These are phyloP conservation scores for Neopestalotiopsis rosae DNA, from an alignment of 2,329 filamentous ascomycete species.

Conservation along the genomic window DNA sequence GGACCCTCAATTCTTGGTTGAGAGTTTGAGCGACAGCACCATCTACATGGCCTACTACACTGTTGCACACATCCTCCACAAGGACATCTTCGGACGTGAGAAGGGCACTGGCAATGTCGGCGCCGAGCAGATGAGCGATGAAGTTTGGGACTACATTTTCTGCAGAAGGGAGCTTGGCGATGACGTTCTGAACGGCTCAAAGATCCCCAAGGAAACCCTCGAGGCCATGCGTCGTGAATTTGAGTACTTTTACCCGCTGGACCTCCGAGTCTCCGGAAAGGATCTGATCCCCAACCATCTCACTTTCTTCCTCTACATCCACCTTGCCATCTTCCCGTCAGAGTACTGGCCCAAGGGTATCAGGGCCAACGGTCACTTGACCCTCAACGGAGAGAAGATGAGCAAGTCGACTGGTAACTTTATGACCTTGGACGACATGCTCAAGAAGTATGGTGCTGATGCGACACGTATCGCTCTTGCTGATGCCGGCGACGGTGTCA, in stretches of 20 bases:
- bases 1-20: slow-evolving; percentile 89
- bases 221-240: slow-evolving; percentile 88
- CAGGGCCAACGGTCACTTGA: slow-evolving; percentile 89
- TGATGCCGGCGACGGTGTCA: slow-evolving; percentile 91
- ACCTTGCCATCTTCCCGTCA: slow-evolving; percentile 84
- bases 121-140: slow-evolving; percentile 88
- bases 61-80: slow-evolving; percentile 71
- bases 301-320: slow-evolving; percentile 94
- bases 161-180: slow-evolving; percentile 73
- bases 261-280: slow-evolving; percentile 88
- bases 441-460: slow-evolving; percentile 93
- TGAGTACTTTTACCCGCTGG: slow-evolving; percentile 95
- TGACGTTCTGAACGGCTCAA: slow-evolving; percentile 66
- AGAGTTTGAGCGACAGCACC: slow-evolving; percentile 89
- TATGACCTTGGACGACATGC: slow-evolving; percentile 84
- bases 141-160: slow-evolving; percentile 97
- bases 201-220: slow-evolving; percentile 76
- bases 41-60: slow-evolving; percentile 89
- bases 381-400: slow-evolving; percentile 99
- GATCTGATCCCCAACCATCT: slow-evolving; percentile 93
- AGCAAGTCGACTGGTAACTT: slow-evolving; percentile 98
- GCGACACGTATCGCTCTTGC: slow-evolving; percentile 90
- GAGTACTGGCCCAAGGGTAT: slow-evolving; percentile 89
- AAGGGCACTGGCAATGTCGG: slow-evolving; percentile 72
- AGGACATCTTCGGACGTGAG: slow-evolving; percentile 82